These are phyloP conservation scores for Glaciozyma antarctica DNA, from an alignment of 768 basidiomycete species.

Conservation along the genomic window DNA sequence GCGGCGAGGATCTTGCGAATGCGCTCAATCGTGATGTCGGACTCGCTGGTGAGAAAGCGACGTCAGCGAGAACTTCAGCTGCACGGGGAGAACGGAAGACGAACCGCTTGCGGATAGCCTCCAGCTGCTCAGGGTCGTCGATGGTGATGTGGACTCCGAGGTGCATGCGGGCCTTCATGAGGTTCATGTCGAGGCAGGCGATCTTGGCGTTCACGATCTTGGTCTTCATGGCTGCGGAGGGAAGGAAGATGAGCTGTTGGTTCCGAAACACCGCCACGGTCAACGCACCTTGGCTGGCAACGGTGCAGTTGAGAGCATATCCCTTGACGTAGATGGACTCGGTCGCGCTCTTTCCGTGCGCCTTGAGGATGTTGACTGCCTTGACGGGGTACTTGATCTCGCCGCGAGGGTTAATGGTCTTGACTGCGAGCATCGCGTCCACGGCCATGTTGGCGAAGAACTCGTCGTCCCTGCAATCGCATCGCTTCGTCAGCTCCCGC, in stretches of 20 bases:
- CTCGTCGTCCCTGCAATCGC: slow-evolving; percentile 72
- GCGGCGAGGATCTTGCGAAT: slow-evolving; percentile 90
- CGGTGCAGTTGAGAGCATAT: slow-evolving; percentile 96
- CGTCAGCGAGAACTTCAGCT: not conserved
- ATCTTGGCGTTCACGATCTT: slow-evolving; percentile 88
- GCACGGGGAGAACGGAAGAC: slow-evolving; percentile 28
- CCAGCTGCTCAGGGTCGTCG: slow-evolving; percentile 89
- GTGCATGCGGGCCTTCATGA: slow-evolving; percentile 94
- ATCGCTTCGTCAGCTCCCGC: not conserved
- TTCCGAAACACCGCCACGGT: not conserved
- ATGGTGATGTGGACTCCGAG: slow-evolving; percentile 94
- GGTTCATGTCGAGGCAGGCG: slow-evolving; percentile 95
- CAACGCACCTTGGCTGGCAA: slow-evolving; percentile 84
- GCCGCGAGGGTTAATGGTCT: slow-evolving; percentile 82
- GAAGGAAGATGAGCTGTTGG: not conserved
- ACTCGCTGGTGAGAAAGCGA: slow-evolving; percentile 51
- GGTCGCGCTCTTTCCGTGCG: slow-evolving; percentile 87
- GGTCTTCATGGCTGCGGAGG: slow-evolving; percentile 80
- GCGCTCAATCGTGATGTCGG: slow-evolving; percentile 89
- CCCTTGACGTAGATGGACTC: slow-evolving; percentile 92
- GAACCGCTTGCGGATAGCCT: slow-evolving; percentile 87
- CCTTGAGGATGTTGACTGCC: slow-evolving; percentile 95
- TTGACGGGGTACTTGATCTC: slow-evolving; percentile 99
- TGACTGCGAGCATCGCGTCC: slow-evolving; percentile 95
- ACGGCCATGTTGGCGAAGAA: slow-evolving; percentile 98